Base-by-base conservation (phyloP, 179 eudicot species). In the Amaranthus tricolor region DNA sequence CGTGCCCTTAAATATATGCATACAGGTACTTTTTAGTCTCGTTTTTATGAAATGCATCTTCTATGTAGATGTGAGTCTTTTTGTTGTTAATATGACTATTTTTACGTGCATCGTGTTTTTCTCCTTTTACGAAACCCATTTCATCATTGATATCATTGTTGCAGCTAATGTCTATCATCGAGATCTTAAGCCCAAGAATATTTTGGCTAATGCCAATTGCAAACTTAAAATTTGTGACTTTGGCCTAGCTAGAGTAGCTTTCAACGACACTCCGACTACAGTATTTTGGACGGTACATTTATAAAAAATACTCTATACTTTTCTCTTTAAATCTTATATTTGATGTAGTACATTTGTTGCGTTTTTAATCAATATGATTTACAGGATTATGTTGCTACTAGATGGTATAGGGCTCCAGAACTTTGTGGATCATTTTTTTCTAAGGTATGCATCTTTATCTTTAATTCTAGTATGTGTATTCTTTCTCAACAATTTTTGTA, bases 321-420 rank as follows among this genome's bases (percentile, higher is more conserved):
- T 61, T 16, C 19, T 72, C 16, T 53, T 64, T 11, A 21, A 52
- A 62, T 45, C 56, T 60, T 17, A 59, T n/a, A 57, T 19, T 65
- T 16, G 12, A 6, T 61, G 62, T 48, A 48, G 21, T 67, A 20
- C n/a, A 45, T 63, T 20, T 47, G 3, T 21, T 57, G 7, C 31
- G 52, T 77, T 40, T 13, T 58, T 74, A 64, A 16, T 14, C 47
- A 20, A 49, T 72, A 5, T 9, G n/a, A 55, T 63, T 53, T 81
- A 55, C 76, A 94, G 98, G 98, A 92, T 83, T 94, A 92, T 76
- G 98, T 94, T 74, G 98, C 96, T 73, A 92, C 98, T 62, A 87
- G 96, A 85, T 90, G 97, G 97, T 94, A 94, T 75, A 82, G 98
- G 80, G 98, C 98, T 67, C 98, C 98, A 40, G 98, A 94, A 88